Base-by-base conservation (phyloP, 768 basidiomycete species). In the Pleurotus tuber-regium region DNA sequence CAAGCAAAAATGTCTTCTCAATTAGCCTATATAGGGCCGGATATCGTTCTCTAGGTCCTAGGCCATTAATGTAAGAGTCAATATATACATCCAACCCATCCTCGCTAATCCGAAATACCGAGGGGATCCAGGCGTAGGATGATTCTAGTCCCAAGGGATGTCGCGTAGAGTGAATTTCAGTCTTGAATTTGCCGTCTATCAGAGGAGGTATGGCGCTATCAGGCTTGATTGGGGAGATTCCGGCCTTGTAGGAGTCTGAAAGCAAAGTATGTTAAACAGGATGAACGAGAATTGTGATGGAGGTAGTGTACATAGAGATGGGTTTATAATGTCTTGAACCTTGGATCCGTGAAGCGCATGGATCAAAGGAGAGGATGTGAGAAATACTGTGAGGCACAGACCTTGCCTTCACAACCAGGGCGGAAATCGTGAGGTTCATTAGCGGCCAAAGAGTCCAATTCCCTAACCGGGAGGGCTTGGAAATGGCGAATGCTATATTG, bases 41-140 rank as follows among this genome's bases (percentile, higher is more conserved):
- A 41, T 29, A 43, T 16, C 50, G n/a, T 14, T 53, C 57, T 33
- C 57, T 26, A n/a, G 57, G 48, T 4, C 57, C 57, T 21, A 57
- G 28, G 10, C 56, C 56, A 25, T 59, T 59, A 29, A 59, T 59
- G 47, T 59, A 59, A 1, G 52, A 50, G 10, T 54, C 24, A 36
- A 59, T 54, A 8, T 26, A 46, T 18, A 54, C 48, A 29, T 57
- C 52, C 11, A 36, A 35, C 14, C 56, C 57, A 35, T 56, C 56
- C 18, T 38, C n/a, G 2, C 28, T 38, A 16, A 59, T 42, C n/a
- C 28, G 49, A 25, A 58, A 58, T n/a, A 58, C 28, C 1, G 57
- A 53, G 5, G 56, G 56, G 6, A 59, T 54, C 57, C 57, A 57
- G 8, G 56, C 42, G 36, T 44, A 57, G 3, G 12, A 12, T 11